Conservation (phyloP, 2,329 filamentous ascomycete species). For the Fusarium oligoseptatum region DNA sequence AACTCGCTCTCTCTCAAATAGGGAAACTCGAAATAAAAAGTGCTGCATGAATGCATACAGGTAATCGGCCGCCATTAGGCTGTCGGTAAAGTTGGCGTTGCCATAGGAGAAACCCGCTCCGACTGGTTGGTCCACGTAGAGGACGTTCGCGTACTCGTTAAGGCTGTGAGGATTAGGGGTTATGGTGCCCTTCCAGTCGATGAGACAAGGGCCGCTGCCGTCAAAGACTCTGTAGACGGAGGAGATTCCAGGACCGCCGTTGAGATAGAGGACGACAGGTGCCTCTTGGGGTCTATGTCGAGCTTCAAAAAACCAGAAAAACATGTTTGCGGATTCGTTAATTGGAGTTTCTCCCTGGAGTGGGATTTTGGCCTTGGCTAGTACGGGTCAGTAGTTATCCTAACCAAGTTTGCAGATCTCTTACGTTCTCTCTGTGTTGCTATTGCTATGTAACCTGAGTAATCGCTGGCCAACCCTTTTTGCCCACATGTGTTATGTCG, state of each 20-base stretch:
- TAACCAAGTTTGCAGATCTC: too few relatives aligned
- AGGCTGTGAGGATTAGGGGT: slow-evolving; percentile 5
- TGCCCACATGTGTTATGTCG: neutral
- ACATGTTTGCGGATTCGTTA: neutral
- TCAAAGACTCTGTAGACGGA: slow-evolving; percentile 7
- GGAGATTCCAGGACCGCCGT: slow-evolving; percentile 12
- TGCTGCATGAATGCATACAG: slow-evolving; percentile 6
- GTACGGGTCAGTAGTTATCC: neutral
- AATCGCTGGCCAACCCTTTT: neutral
- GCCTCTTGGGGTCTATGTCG: neutral
- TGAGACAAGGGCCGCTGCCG: slow-evolving; percentile 12
- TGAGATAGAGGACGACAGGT: slow-evolving; percentile 15
- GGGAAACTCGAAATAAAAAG: slow-evolving; percentile 8
- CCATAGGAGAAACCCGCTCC: slow-evolving; percentile 16
- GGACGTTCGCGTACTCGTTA: slow-evolving; percentile 12
- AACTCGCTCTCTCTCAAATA: neutral
- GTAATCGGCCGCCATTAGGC: neutral
- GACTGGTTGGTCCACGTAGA: slow-evolving; percentile 19
- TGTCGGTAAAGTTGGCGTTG: neutral
- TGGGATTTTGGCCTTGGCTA: neutral
- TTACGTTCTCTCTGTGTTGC: neutral
- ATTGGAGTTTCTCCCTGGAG: neutral
- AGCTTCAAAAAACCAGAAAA: slow-evolving; percentile 18
- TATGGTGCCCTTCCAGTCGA: neutral
- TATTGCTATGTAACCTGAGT: neutral